Evolutionary conservation across 495 filamentous ascomycete species (phyloP), one percentile per base, ranked within the genome.

Genomic region (Neurospora tetraspora): DNA sequence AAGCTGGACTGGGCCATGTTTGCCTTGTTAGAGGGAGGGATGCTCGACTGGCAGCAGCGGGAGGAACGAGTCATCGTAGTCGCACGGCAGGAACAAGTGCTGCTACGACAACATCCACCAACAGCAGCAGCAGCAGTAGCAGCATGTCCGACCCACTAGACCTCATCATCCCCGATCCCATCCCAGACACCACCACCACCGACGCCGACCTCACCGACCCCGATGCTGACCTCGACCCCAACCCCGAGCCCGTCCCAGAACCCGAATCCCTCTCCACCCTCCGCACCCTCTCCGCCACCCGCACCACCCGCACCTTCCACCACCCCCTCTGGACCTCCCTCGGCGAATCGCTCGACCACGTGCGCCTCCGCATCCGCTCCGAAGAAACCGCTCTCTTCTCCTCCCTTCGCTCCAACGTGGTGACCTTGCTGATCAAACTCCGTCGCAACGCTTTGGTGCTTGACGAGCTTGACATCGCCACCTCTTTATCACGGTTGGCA

Each of bases 11-110:
- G 5, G 94, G 96, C 3, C 92, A 99, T 78, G 90, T 96, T 73
- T 96, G 92, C 80, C 94, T 98, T 75, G 88, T 98, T 73, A 97
- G 92, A 82, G 93, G 93, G 38, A 94, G 91, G 80, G 90, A 96
- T 74, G 84, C 88, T 39, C 85, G 78, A 9, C 9, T 65, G 27
- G 53, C 53, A 5, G 14, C 14, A 0, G 14, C 3, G 14, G 53
- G 12, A 34, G 31, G 1, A 0, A 14, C 53, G 12, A 16, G 20
- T 61, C n/a, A n/a, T n/a, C 53, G 53, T 53, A 11, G 47, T 47
- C 43, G 43, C 3, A 45, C 42, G 5, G 2, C 5, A 18, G 39
- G 5, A 40, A 16, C 39, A n/a, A 7, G 42, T 18, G 18, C 18
- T 45, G 18, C 7, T 5, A 53, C n/a, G 9, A 23, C 47, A 5